Base-by-base conservation (phyloP, 1,139 yeast genomes). In the Magnusiomyces tetraspermus region DNA sequence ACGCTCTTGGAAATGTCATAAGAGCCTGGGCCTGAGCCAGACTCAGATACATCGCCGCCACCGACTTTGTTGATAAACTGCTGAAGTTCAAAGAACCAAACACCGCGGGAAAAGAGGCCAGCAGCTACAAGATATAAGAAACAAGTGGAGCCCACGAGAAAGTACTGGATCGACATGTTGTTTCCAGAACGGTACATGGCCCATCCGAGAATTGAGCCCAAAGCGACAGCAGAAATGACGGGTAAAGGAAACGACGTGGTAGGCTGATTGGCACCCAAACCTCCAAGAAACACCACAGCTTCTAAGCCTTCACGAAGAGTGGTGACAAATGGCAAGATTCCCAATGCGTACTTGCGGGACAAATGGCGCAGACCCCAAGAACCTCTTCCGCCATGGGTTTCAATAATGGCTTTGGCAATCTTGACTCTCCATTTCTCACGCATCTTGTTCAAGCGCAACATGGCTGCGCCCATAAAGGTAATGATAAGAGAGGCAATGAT, bases 1-100 rank as follows among this genome's bases (percentile, higher is more conserved):
- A 89, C 96, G 8, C 87, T 71, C 63, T 78, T 76, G 54, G 74
- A 63, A 60, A 88, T 79, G 68, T 89, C 83, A 68, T 89, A 89
- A 44, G 96, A 82, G 64, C 97, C 97, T 49, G 95, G 90, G 60
- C 97, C 97, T 51, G 86, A 79, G 60, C 97, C 96, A 61, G 76
- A 73, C 71, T 89, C 97, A 43, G 92, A 75, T 41, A 95, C 94
- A 71, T 88, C 96, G 23, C 24, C 21, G 71, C 88, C 89, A 67
- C 96, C 96, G 37, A 90, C 82, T 49, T 71, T 67, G 57, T 73
- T 63, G 69, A 78, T 78, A 71, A 76, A 89, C 47, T 66, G 69
- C 66, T 87, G 78, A 62, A 74, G 76, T 71, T 88, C 90, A 60
- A 85, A 82, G 68, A 71, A 82, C 96, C 96, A 89, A 47, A 88